These are phyloP conservation scores for Larix kaempferi DNA, from an alignment of 75 land plant species.

Conservation along the genomic window DNA sequence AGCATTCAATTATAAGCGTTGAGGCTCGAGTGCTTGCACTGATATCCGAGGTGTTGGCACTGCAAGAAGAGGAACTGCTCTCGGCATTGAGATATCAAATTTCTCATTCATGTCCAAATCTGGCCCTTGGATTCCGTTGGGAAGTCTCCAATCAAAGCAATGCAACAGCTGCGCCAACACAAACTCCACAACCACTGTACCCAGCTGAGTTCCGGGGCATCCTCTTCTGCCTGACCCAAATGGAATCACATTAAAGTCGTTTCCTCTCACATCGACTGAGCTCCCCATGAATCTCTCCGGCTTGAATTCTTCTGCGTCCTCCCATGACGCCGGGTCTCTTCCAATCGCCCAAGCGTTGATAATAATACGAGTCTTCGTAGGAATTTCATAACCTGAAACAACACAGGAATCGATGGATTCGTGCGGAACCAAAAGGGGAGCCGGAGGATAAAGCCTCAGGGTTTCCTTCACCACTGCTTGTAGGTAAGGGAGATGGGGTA, in stretches of 20 bases:
- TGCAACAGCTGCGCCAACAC: too few relatives aligned
- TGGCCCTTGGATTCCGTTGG: conserved; percentile 11
- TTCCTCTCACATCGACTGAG: too few relatives aligned
- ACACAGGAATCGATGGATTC: conserved; percentile 14
- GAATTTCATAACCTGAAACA: conserved; percentile 27
- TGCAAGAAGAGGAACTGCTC: conserved; percentile 25
- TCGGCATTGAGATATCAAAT: conserved; percentile 33
- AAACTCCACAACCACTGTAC: too few relatives aligned
- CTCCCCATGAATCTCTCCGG: too few relatives aligned
- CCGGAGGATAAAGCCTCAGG: conserved; percentile 24
- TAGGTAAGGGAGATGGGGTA: conserved; percentile 15
- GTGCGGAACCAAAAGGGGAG: conserved; percentile 14
- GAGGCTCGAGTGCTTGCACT: too few relatives aligned
- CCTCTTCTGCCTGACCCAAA: too few relatives aligned
- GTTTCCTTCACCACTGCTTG: conserved; percentile 26
- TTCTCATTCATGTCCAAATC: conserved; percentile 25
- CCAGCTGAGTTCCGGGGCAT: too few relatives aligned
- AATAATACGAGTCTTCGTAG: conserved; percentile 26
- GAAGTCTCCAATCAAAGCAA: background rate
- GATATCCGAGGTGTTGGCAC: conserved; percentile 12
- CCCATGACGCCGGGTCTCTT: conserved; percentile 36
- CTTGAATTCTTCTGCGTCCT: conserved; percentile 19
- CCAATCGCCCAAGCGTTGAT: conserved; percentile 39
- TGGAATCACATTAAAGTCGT: too few relatives aligned
- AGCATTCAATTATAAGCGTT: too few relatives aligned